phyloP scores from a whole-genome alignment of 2,329 filamentous ascomycete species.

The Didymella pomorum region DNA sequence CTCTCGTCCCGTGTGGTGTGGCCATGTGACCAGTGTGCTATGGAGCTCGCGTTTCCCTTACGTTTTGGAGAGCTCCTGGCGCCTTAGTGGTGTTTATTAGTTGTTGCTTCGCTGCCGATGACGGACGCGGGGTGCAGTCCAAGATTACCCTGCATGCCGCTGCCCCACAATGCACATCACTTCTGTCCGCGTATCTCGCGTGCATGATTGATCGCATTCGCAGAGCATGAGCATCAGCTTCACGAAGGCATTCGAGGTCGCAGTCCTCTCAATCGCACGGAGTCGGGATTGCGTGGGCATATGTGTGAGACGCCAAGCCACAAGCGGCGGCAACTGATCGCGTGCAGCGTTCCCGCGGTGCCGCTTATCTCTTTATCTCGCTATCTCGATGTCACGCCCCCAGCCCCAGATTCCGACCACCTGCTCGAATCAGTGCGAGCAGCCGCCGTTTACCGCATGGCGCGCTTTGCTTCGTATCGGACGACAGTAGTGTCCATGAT shows the following conservation, averaged over 20 bases:
- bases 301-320: conserved; percentile 27
- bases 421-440: conserved; percentile 25
- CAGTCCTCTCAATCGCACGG: no score
- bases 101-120: conserved; percentile 27
- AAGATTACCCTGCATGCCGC: conserved; percentile 2
- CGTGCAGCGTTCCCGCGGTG: conserved; percentile 17
- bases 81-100: conserved; percentile 36
- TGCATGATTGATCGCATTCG: background rate
- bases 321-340: conserved; percentile 35
- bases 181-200: conserved; percentile 16
- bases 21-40: conserved; percentile 8
- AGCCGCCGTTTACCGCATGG: conserved; percentile 27
- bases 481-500: conserved; percentile 34
- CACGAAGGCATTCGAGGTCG: background rate
- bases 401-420: conserved; percentile 28
- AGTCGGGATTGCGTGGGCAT: background rate
- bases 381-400: conserved; percentile 23
- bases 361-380: conserved; percentile 17
- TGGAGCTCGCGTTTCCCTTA: conserved; percentile 34
- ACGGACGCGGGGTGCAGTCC: conserved; percentile 25
- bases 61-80: conserved; percentile 20
- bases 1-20: conserved; percentile 3
- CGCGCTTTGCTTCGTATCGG: conserved; percentile 30
- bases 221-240: background rate
- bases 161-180: conserved; percentile 8